Evolutionary conservation across 371 early-diverging fungal species (phyloP).

Genomic region (Lichtheimia ramosa): DNA sequence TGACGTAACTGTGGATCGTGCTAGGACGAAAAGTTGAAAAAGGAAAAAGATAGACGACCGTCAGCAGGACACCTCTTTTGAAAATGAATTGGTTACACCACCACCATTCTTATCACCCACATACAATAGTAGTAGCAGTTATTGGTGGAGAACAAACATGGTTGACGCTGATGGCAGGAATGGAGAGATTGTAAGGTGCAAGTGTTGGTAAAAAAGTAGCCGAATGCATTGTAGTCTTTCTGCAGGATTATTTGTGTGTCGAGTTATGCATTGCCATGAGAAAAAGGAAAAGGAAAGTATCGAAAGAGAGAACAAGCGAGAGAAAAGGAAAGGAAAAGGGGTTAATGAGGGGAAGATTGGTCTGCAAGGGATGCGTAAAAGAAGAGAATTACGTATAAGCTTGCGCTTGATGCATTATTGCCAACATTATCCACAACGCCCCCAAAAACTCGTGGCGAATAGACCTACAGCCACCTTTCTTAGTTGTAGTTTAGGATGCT

Average conservation of each 20-base stretch:
- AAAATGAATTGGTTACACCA: not conserved
- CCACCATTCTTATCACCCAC: not conserved
- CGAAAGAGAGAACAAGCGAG: not conserved
- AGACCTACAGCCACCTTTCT: no score
- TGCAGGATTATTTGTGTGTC: not conserved
- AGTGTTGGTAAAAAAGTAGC: constrained; percentile 3
- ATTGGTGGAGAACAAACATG: no score
- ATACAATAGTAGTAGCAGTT: no score
- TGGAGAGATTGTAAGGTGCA: no score
- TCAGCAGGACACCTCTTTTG: not conserved
- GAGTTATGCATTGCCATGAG: constrained; percentile 1
- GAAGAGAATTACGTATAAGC: no score
- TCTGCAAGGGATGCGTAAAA: not conserved
- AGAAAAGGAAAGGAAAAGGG: not conserved
- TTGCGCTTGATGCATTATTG: not conserved
- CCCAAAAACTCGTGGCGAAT: no score
- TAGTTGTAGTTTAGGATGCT: not conserved
- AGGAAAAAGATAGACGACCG: no score
- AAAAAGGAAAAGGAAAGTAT: not conserved
- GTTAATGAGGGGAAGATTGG: not conserved
- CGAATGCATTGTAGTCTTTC: constrained; percentile 4
- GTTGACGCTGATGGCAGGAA: no score
- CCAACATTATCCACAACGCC: not conserved
- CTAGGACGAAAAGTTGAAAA: no score
- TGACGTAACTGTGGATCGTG: not conserved